Base-by-base conservation (phyloP, 345 rosid species). In the Eucalyptus dawsonii region DNA sequence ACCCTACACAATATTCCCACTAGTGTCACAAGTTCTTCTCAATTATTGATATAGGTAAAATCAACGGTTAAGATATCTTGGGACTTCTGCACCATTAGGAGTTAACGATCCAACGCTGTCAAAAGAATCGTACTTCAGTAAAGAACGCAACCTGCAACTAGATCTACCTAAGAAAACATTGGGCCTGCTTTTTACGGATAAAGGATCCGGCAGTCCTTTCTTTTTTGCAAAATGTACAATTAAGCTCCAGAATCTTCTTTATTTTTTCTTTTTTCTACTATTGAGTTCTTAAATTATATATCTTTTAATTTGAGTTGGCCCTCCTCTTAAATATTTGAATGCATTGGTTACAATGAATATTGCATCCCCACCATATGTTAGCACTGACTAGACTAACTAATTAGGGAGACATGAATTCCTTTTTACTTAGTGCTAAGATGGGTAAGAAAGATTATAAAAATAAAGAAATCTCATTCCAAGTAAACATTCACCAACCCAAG, bases 201-300 rank as follows among this genome's bases (percentile, higher is more conserved):
- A 56, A 56, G 62, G 27, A 56, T 0, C 53, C 1, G 7, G 19
- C 53, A 50, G 53, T 50, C 0, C 0, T 50, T 50, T 5, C 0
- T 6, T 50, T 50, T 50, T 50, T 14, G 53, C 0, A 50, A 50
- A 50, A 50, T 50, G 7, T 14, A 50, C 1, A 0, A 50, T 50
- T 50, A 2, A 14, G 53, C 15, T 50, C 53, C 0, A 50, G 0
- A 50, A 50, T 50, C 3, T 15, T 50, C 3, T 50, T 50, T 50
- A 0, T 50, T 15, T 50, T 15, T 15, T 50, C 7, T 50, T 50
- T 50, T 50, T 50, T 6, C 53, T 50, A 50, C 7, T 50, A 50
- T 14, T 0, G 53, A 50, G 19, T 50, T 15, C 53, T 50, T 50
- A 50, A 50, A 50, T 50, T 15, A 50, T 50, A 50, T 0, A 50